Percentiles rank a stretch among this genome's conserved stretches.
Evolutionary conservation across 1,139 yeast genomes (phyloP).

Genomic region (Hemisphaericaspora xylanilytica): DNA sequence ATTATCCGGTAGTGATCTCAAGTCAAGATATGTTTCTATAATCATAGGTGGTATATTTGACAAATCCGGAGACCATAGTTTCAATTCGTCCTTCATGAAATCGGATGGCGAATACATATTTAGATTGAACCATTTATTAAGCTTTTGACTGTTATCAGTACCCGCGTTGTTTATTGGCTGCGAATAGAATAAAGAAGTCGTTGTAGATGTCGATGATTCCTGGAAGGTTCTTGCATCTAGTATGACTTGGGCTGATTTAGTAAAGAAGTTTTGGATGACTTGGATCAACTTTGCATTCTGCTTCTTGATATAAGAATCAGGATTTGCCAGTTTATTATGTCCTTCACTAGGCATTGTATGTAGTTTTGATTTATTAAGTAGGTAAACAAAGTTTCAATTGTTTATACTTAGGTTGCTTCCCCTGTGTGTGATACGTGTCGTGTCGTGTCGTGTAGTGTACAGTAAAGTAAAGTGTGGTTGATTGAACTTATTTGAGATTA

Average conservation of each 20-base stretch:
- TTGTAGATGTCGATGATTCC: slow-evolving; percentile 9
- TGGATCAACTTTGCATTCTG: slow-evolving; percentile 38
- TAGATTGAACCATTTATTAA: slow-evolving; percentile 68
- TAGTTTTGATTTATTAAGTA: neutral
- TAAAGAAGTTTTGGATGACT: slow-evolving; percentile 65
- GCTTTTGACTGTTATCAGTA: slow-evolving; percentile 17
- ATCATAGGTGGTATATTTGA: slow-evolving; percentile 69
- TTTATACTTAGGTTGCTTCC: too few relatives aligned
- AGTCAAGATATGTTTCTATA: slow-evolving; percentile 78
- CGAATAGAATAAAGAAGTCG: slow-evolving; percentile 6
- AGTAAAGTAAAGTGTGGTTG: too few relatives aligned
- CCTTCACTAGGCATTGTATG: slow-evolving; percentile 3
- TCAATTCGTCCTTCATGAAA: slow-evolving; percentile 52
- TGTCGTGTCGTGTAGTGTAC: too few relatives aligned
- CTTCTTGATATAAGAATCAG: slow-evolving; percentile 23
- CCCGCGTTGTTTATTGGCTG: neutral
- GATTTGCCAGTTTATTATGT: neutral
- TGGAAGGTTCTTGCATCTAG: slow-evolving; percentile 19
- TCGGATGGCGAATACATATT: slow-evolving; percentile 48
- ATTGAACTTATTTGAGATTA: too few relatives aligned
- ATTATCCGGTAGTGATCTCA: slow-evolving; percentile 55
- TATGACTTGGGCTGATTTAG: slow-evolving; percentile 64
- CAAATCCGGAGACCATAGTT: slow-evolving; percentile 55
- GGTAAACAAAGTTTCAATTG: neutral
- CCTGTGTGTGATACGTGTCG: too few relatives aligned